phyloP scores from a whole-genome alignment of 345 rosid genomes.

The Citrus hindsii region DNA sequence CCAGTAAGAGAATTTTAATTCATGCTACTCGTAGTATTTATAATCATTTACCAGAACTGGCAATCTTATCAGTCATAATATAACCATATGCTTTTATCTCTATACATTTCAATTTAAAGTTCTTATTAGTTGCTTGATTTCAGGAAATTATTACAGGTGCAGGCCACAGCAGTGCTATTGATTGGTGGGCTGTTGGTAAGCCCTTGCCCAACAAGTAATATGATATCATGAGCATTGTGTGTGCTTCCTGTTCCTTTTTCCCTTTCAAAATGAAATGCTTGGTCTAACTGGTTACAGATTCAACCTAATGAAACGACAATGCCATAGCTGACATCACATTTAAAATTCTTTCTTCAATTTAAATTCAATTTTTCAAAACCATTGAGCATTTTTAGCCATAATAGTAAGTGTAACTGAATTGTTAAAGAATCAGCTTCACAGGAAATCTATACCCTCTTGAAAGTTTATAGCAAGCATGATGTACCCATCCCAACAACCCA shows the following conservation, averaged over 20 bases:
- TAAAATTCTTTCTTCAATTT: not conserved
- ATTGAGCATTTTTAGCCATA: not conserved
- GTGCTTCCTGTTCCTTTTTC: not conserved
- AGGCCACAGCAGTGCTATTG: conserved; percentile 88
- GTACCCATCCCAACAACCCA: not conserved
- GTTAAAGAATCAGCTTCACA: not conserved
- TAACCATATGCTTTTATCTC: not conserved
- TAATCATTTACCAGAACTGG: not conserved
- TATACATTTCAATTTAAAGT: not conserved
- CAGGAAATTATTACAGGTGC: conserved; percentile 94
- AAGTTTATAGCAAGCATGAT: not conserved
- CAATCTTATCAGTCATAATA: not conserved
- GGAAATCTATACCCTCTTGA: not conserved
- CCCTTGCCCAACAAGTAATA: not conserved
- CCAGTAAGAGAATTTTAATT: conserved; percentile 56
- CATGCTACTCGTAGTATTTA: not conserved
- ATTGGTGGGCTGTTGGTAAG: conserved; percentile 99
- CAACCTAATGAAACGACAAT: not conserved
- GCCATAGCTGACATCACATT: not conserved
- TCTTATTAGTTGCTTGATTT: conserved; percentile 18
- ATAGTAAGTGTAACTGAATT: not conserved
- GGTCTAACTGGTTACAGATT: not conserved
- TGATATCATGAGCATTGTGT: not conserved
- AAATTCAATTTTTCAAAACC: not conserved
- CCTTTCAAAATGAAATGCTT: not conserved